Conservation (phyloP, 163 green algal species). For the Scenedesmus sp. region DNA sequence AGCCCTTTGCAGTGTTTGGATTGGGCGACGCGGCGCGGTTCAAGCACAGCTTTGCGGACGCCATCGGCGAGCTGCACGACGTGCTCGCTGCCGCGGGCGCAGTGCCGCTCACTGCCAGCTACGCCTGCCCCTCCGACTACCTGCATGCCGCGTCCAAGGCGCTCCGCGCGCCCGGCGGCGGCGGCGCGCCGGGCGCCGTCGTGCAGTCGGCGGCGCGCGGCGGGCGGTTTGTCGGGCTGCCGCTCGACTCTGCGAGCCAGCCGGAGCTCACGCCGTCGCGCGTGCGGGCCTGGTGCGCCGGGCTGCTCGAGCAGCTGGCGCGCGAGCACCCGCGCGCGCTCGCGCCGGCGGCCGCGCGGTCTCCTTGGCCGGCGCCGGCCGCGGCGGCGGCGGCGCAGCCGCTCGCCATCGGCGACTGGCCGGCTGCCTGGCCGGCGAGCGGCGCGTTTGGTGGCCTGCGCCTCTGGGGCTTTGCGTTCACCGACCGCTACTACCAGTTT, state of each 20-base stretch:
- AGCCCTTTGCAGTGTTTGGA: constrained; percentile 25
- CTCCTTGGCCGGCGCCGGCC: too few relatives aligned
- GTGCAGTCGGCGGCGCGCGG: background rate
- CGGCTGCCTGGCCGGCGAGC: background rate
- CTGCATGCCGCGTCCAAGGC: background rate
- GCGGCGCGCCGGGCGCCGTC: too few relatives aligned
- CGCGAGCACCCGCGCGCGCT: background rate
- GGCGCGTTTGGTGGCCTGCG: background rate
- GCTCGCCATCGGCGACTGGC: background rate
- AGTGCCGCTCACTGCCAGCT: background rate
- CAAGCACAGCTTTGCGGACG: constrained; percentile 30
- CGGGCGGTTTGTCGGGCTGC: constrained; percentile 12
- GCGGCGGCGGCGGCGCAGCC: too few relatives aligned
- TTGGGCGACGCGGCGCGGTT: constrained; percentile 12
- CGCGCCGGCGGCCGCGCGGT: too few relatives aligned
- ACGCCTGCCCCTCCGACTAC: constrained; percentile 3
- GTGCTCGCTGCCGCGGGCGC: background rate
- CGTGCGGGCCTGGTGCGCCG: constrained; percentile 1
- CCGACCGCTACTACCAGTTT: background rate
- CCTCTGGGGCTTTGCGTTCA: background rate
- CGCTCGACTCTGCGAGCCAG: constrained; percentile 5
- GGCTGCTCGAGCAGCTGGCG: constrained; percentile 9
- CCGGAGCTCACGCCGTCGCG: background rate
- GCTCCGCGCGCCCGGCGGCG: too few relatives aligned
- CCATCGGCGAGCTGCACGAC: constrained; percentile 12